Evolutionary conservation across 306 rosid species (phyloP).

Genomic region (Coriaria nepalensis): DNA sequence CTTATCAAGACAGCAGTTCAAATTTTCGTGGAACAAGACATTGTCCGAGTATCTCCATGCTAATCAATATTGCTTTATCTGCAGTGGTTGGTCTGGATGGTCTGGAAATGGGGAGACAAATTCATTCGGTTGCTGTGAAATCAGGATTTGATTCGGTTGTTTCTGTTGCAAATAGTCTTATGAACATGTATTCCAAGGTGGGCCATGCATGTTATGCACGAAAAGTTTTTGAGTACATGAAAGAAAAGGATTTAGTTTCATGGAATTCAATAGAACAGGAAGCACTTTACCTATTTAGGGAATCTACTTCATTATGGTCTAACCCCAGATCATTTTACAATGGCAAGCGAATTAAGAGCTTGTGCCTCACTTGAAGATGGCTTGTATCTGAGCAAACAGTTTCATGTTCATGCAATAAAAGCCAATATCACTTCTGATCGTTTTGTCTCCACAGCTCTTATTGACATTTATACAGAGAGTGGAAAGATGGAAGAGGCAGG

Average conservation of each 20-base stretch:
- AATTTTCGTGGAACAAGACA: constrained; percentile 51
- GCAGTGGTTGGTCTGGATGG: constrained; percentile 25
- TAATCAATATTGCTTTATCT: constrained; percentile 41
- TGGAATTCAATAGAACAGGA: constrained; percentile 68
- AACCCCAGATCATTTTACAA: constrained; percentile 55
- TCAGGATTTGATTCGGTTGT: constrained; percentile 27
- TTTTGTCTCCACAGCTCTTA: constrained; percentile 58
- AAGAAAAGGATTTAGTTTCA: constrained; percentile 51
- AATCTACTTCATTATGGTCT: constrained; percentile 34
- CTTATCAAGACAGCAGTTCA: constrained; percentile 12
- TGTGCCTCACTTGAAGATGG: constrained; percentile 48
- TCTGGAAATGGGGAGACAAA: constrained; percentile 47
- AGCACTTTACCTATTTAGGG: constrained; percentile 30
- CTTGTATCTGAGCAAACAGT: constrained; percentile 29
- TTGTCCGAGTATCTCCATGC: constrained; percentile 32
- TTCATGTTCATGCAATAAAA: constrained; percentile 56
- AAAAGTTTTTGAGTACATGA: constrained; percentile 35
- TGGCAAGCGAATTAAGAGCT: constrained; percentile 58
- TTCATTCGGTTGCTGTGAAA: constrained; percentile 42
- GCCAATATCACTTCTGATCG: constrained; percentile 28
- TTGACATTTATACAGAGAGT: constrained; percentile 56
- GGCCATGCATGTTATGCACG: constrained; percentile 30
- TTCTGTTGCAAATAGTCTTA: constrained; percentile 48
- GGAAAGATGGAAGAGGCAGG: constrained; percentile 61
- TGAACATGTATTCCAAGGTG: constrained; percentile 59